These are phyloP conservation scores for Xylogone sp. DNA, from an alignment of 2,329 filamentous ascomycete species.

Conservation along the genomic window DNA sequence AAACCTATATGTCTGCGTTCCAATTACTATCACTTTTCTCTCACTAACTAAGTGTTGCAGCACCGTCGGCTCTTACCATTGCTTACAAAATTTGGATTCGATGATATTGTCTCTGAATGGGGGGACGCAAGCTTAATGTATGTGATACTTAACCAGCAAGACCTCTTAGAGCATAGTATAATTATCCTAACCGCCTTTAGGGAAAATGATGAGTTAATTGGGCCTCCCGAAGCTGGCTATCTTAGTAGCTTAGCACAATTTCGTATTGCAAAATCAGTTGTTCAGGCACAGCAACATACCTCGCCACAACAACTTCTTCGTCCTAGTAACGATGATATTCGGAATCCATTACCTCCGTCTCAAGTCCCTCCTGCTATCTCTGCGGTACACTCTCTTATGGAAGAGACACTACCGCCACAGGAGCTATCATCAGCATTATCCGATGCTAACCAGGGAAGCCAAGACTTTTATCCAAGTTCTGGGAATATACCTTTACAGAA, in stretches of 20 bases:
- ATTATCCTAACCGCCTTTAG: neutral
- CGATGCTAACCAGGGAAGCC: neutral
- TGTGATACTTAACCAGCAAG: too few species aligned
- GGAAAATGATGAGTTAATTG: constrained; percentile 1
- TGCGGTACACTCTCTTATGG: neutral
- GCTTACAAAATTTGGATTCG: constrained; percentile 6
- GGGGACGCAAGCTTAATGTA: neutral
- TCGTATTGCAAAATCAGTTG: constrained; percentile 3
- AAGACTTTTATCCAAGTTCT: neutral
- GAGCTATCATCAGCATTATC: neutral
- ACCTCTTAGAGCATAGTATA: too few species aligned
- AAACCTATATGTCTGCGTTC: constrained; percentile 2
- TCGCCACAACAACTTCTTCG: neutral
- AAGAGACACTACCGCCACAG: neutral
- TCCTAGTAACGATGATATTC: neutral
- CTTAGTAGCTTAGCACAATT: constrained; percentile 6
- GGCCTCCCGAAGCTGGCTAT: constrained; percentile 3
- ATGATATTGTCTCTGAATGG: constrained; percentile 6
- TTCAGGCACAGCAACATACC: neutral
- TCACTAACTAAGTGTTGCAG: neutral
- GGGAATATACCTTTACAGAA: too few species aligned
- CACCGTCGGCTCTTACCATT: constrained; percentile 2
- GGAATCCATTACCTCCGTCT: neutral
- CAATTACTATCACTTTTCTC: neutral
- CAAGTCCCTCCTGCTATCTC: neutral